Conservation (phyloP, 805 yeast genomes). For the Vanderwaltozyma yarrowii region DNA sequence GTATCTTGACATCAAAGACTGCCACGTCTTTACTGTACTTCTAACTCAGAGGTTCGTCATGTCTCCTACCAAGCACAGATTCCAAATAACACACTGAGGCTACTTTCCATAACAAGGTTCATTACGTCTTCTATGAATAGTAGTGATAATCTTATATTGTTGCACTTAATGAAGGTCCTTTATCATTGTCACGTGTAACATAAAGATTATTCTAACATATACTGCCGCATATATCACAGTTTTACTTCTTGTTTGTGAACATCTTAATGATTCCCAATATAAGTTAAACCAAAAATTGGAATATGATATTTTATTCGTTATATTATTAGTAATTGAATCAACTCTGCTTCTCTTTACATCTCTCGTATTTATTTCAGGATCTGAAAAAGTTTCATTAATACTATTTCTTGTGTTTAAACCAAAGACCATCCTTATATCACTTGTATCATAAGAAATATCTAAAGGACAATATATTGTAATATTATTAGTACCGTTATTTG, state of each 20-base stretch:
- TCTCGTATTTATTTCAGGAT: neutral
- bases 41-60: too few species aligned
- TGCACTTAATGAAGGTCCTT: too few species aligned
- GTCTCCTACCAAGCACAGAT: too few species aligned
- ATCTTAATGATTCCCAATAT: constrained; percentile 31
- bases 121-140: too few species aligned
- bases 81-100: too few species aligned
- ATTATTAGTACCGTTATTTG: neutral
- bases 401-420: constrained; percentile 7
- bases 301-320: constrained; percentile 12
- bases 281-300: constrained; percentile 36
- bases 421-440: constrained; percentile 22
- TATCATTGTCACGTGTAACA: too few species aligned
- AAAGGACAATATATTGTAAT: neutral
- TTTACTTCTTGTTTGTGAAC: constrained; percentile 8
- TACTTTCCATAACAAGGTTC: too few species aligned
- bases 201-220: too few species aligned
- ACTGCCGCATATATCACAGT: neutral
- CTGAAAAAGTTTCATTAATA: neutral
- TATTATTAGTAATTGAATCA: constrained; percentile 8
- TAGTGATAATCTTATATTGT: too few species aligned
- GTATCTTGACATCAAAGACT: too few species aligned
- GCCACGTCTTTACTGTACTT: too few species aligned
- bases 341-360: neutral
- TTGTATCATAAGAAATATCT: constrained; percentile 1